phyloP scores from a whole-genome alignment of 139 green algal species.

The Chlamydomonas sp. region DNA sequence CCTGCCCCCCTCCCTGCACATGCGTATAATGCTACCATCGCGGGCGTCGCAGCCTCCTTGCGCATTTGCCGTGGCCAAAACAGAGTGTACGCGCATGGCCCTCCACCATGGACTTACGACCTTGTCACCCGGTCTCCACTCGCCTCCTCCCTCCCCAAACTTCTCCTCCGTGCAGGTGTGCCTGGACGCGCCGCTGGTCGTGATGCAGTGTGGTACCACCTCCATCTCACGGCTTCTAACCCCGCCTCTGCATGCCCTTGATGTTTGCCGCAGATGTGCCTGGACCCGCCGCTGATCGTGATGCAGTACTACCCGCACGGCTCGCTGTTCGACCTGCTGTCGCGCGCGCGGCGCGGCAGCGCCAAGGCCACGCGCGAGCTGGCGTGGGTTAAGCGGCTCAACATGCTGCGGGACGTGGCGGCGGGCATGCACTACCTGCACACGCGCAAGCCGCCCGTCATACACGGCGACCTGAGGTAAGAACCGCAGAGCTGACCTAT shows the following conservation, averaged over 20 bases:
- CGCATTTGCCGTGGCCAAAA: too few relatives aligned
- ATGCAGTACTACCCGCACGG: constrained; percentile 77
- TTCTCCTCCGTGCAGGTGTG: constrained; percentile 19
- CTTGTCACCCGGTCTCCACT: background rate
- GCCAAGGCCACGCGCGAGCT: constrained; percentile 38
- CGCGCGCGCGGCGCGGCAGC: constrained; percentile 18
- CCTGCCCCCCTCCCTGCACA: too few relatives aligned
- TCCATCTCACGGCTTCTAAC: too few relatives aligned
- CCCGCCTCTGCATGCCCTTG: too few relatives aligned
- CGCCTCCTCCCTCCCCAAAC: background rate
- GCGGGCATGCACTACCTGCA: constrained; percentile 89
- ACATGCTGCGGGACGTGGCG: constrained; percentile 66
- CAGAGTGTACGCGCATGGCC: too few relatives aligned
- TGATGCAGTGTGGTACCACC: too few relatives aligned
- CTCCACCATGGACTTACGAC: too few relatives aligned
- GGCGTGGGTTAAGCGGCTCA: constrained; percentile 56
- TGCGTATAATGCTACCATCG: too few relatives aligned
- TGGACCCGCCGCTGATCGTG: constrained; percentile 72
- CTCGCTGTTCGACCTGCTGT: constrained; percentile 68
- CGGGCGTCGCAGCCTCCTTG: too few relatives aligned
- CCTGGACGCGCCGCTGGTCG: constrained; percentile 67
- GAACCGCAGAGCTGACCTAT: background rate
- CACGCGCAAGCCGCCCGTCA: constrained; percentile 76
- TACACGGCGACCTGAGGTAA: constrained; percentile 88
- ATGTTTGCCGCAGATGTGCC: constrained; percentile 48